Evolutionary conservation across 371 early-diverging fungal genomes (phyloP).

Genomic region (Circinella umbellata): DNA sequence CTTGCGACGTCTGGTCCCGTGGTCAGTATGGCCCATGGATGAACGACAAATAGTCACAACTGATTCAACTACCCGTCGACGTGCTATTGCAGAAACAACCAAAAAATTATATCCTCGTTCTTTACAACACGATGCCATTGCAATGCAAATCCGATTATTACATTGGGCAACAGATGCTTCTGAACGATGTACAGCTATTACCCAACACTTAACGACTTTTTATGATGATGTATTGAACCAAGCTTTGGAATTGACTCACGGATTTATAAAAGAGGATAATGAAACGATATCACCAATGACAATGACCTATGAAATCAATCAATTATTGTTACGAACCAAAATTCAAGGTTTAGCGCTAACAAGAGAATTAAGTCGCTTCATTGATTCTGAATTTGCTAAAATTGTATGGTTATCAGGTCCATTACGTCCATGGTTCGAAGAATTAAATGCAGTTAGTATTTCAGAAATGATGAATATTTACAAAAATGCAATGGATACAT

Average conservation of each 20-base stretch:
- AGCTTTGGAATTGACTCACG: background rate
- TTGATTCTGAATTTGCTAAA: constrained; percentile 9
- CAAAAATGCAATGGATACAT: background rate
- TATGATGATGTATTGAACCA: background rate
- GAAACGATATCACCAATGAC: background rate
- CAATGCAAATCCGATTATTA: background rate
- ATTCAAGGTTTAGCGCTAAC: background rate
- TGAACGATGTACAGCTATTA: background rate
- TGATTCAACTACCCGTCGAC: background rate
- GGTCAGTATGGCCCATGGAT: background rate
- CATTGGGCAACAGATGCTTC: constrained; percentile 5
- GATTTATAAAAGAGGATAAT: background rate
- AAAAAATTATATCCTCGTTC: background rate
- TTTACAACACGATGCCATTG: background rate
- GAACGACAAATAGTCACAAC: too few relatives aligned
- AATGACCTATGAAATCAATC: background rate
- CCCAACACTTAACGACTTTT: background rate
- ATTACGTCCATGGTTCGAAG: constrained; percentile 5
- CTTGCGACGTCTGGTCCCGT: constrained; percentile 8
- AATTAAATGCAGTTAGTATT: background rate
- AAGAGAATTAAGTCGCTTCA: background rate
- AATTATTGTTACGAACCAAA: background rate
- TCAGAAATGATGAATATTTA: background rate
- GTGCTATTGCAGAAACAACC: background rate
- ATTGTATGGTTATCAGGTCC: constrained; percentile 8